Evolutionary conservation across 2,329 filamentous ascomycete species (phyloP).

Genomic region (Colletotrichum musae): DNA sequence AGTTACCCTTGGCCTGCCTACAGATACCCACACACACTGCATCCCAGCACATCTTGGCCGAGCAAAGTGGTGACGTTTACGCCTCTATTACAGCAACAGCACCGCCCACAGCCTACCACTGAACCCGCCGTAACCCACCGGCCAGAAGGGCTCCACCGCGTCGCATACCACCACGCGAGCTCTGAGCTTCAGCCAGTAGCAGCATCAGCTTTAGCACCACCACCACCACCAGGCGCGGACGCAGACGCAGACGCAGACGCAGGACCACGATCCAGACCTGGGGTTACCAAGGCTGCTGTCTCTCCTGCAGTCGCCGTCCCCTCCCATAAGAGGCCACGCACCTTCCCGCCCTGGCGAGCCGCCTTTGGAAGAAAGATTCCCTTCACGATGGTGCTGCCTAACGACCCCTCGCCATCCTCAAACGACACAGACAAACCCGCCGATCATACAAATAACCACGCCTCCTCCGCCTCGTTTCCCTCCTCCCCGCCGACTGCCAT

Average conservation of each 20-base stretch:
- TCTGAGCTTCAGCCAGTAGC: conserved; percentile 26
- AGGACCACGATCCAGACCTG: background rate
- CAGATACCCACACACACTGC: background rate
- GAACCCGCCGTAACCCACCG: conserved; percentile 16
- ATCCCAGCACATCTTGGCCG: conserved; percentile 24
- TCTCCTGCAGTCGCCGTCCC: conserved; percentile 11
- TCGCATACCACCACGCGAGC: conserved; percentile 26
- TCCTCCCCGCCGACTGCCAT: conserved; percentile 72
- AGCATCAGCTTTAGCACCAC: background rate
- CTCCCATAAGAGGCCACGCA: conserved; percentile 31
- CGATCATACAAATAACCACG: conserved; percentile 34
- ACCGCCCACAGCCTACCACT: conserved; percentile 24
- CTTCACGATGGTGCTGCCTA: conserved; percentile 38
- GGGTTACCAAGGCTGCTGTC: conserved; percentile 5
- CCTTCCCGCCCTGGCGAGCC: conserved; percentile 19
- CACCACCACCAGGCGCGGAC: background rate
- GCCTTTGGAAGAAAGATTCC: conserved; percentile 21
- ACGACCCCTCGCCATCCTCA: conserved; percentile 25
- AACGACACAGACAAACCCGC: conserved; percentile 31
- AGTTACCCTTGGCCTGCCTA: too few species aligned
- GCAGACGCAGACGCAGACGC: background rate
- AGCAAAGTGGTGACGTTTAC: conserved; percentile 38
- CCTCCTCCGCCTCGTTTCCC: conserved; percentile 42
- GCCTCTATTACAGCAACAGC: conserved; percentile 23
- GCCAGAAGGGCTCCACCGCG: conserved; percentile 29